A percentile compares a stretch with the other conserved stretches of the same genome.
phyloP scores from a whole-genome alignment of 345 rosid species.

The Populus deltoides region DNA sequence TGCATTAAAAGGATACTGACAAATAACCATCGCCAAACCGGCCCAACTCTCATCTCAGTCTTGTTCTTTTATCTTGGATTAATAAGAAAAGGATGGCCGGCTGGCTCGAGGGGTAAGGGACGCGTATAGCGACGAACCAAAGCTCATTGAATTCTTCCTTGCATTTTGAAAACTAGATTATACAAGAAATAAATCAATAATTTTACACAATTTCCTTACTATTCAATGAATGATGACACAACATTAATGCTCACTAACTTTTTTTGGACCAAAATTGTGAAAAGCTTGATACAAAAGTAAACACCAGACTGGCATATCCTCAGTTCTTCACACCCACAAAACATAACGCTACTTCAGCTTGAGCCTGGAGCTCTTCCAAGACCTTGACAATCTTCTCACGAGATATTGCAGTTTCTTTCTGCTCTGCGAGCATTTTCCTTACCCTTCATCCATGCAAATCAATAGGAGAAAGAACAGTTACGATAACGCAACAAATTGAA shows the following conservation, averaged over 20 bases:
- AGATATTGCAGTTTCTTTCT: constrained; percentile 37
- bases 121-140: neutral
- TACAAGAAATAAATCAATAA: no score
- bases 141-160: neutral
- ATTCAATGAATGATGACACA: neutral
- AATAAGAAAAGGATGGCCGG: neutral
- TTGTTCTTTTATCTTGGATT: no score
- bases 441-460: constrained; percentile 46
- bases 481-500: constrained; percentile 10
- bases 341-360: constrained; percentile 96
- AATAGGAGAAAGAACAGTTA: neutral
- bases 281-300: neutral
- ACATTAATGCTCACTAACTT: neutral
- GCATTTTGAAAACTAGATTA: neutral
- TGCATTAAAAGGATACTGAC: no score
- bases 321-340: constrained; percentile 75
- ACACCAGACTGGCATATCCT: neutral
- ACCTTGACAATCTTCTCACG: constrained; percentile 78
- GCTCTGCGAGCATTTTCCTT: constrained; percentile 68
- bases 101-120: neutral
- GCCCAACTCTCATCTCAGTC: neutral
- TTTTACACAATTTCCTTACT: neutral
- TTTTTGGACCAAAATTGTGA: neutral
- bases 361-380: constrained; percentile 87
- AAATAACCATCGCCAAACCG: neutral